These are phyloP conservation scores for Cordyceps cateniannulata DNA, from an alignment of 2,329 filamentous ascomycete genomes.

Conservation along the genomic window DNA sequence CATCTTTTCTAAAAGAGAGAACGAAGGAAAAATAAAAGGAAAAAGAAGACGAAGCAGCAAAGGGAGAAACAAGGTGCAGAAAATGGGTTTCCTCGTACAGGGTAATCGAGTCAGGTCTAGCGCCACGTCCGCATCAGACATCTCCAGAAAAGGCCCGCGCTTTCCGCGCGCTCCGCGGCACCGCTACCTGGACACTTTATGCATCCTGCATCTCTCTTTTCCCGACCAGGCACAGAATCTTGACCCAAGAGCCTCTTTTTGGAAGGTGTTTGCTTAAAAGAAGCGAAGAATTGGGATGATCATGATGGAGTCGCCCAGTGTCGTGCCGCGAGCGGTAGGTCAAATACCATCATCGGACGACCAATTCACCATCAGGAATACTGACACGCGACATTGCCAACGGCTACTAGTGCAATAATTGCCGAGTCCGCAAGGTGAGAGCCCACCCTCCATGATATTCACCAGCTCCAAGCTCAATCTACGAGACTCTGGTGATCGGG, in stretches of 20 bases:
- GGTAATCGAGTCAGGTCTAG: background rate
- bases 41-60: background rate
- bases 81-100: background rate
- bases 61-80: background rate
- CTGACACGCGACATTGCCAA: background rate
- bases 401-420: constrained; percentile 11
- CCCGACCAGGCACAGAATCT: background rate
- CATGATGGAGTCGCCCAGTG: constrained; percentile 10
- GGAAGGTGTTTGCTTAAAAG: no score
- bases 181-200: background rate
- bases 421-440: constrained; percentile 12
- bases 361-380: background rate
- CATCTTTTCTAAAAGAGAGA: no score
- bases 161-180: constrained; percentile 1
- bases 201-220: background rate
- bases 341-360: background rate
- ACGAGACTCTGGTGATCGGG: background rate
- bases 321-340: constrained; percentile 13
- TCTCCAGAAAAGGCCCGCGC: background rate
- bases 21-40: no score
- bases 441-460: background rate
- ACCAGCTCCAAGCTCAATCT: background rate
- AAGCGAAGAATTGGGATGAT: background rate
- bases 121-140: background rate
- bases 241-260: background rate